Evolutionary conservation across 768 basidiomycete genomes (phyloP).

Genomic region (Filobasidium wieringae): DNA sequence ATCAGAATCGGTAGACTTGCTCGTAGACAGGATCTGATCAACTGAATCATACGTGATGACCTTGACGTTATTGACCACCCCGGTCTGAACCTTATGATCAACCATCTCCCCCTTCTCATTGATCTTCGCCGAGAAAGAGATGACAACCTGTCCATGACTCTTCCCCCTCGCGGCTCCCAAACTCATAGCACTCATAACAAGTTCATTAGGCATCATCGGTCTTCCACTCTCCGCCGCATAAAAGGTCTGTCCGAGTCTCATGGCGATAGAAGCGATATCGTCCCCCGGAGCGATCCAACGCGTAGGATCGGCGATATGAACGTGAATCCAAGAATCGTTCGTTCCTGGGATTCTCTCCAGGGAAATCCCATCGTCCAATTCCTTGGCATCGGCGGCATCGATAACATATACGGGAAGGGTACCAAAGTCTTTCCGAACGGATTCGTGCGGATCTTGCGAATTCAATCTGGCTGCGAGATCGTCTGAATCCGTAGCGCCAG

Average conservation of each 20-base stretch:
- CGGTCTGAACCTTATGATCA: conserved; percentile 60
- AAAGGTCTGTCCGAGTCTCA: conserved; percentile 44
- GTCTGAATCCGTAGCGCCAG: conserved; percentile 44
- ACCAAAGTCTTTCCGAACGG: conserved; percentile 76
- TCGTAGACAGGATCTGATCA: conserved; percentile 42
- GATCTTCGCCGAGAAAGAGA: conserved; percentile 72
- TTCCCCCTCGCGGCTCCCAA: conserved; percentile 40
- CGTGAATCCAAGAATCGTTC: conserved; percentile 62
- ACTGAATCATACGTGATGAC: conserved; percentile 57
- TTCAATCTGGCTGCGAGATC: conserved; percentile 82
- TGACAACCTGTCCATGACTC: conserved; percentile 45
- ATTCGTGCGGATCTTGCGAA: conserved; percentile 53
- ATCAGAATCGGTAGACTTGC: not conserved
- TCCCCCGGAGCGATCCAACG: conserved; percentile 62
- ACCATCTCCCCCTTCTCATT: conserved; percentile 49
- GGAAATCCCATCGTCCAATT: conserved; percentile 89
- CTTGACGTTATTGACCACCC: conserved; percentile 58
- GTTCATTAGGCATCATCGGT: conserved; percentile 58
- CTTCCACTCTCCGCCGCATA: conserved; percentile 58
- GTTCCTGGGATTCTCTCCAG: conserved; percentile 59
- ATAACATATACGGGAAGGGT: conserved; percentile 70
- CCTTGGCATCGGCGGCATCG: conserved; percentile 64
- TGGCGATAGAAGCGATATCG: conserved; percentile 51
- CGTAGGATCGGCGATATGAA: conserved; percentile 89
- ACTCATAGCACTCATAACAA: conserved; percentile 42